Conservation (phyloP, 2,329 filamentous ascomycete genomes). For the Fusarium succisae region DNA sequence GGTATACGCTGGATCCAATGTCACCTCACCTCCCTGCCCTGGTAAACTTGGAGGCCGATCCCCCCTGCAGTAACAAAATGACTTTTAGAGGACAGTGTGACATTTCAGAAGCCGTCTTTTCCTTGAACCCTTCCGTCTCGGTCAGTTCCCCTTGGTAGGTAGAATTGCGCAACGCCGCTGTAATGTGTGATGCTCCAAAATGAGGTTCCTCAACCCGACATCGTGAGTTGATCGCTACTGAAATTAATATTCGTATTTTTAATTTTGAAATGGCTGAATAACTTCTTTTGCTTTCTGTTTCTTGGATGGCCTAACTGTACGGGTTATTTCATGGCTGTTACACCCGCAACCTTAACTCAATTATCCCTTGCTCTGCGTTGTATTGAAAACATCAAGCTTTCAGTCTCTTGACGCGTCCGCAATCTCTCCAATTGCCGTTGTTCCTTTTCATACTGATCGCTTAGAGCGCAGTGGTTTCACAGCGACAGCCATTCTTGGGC, state of each 20-base stretch:
- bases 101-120: neutral
- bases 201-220: neutral
- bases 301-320: neutral
- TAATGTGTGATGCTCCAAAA: neutral
- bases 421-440: conserved; percentile 2
- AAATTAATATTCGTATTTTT: neutral
- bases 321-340: neutral
- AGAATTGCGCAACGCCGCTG: neutral
- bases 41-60: conserved; percentile 15
- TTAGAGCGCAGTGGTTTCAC: neutral
- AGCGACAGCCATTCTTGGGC: neutral
- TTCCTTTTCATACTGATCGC: neutral
- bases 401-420: neutral
- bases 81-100: conserved; percentile 21
- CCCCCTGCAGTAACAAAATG: conserved; percentile 22
- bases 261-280: neutral
- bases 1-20: conserved; percentile 3
- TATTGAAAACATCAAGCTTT: conserved; percentile 2
- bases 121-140: neutral
- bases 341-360: conserved; percentile 18
- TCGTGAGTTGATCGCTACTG: neutral
- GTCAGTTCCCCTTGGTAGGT: neutral
- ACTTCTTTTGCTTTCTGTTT: neutral
- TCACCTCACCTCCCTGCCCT: conserved; percentile 3
- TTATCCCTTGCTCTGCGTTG: neutral